Conservation (phyloP, 2,329 filamentous ascomycete species). For the Fusarium verticillioides region DNA sequence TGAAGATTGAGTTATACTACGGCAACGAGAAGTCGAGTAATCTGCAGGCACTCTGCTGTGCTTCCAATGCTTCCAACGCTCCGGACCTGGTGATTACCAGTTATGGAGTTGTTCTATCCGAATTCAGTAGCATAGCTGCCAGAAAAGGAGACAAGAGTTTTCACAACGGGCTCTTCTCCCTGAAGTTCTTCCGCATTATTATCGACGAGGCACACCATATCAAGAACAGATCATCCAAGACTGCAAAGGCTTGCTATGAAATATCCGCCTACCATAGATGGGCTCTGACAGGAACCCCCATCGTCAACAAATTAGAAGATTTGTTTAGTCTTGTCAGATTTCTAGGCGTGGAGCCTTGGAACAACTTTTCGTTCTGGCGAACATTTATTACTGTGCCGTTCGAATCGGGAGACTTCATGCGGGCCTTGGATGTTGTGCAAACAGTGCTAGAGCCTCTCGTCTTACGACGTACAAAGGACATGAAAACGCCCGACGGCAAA, state of each 20-base stretch:
- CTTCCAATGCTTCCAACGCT: slow-evolving; percentile 76
- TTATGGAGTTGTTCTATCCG: slow-evolving; percentile 91
- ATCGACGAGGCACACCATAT: slow-evolving; percentile 96
- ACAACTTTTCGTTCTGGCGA: slow-evolving; percentile 98
- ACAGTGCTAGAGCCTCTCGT: slow-evolving; percentile 97
- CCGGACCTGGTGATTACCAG: slow-evolving; percentile 95
- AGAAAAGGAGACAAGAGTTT: slow-evolving; percentile 72
- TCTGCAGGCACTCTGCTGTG: slow-evolving; percentile 81
- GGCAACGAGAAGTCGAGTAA: slow-evolving; percentile 85
- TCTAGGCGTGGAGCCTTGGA: slow-evolving; percentile 95
- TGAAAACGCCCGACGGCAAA: slow-evolving; percentile 89
- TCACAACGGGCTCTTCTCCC: slow-evolving; percentile 83
- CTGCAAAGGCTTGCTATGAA: slow-evolving; percentile 93
- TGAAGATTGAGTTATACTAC: slow-evolving; percentile 92
- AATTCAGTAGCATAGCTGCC: slow-evolving; percentile 78
- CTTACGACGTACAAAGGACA: slow-evolving; percentile 93
- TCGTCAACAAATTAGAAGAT: slow-evolving; percentile 95
- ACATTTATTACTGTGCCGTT: slow-evolving; percentile 98
- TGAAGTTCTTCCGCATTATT: slow-evolving; percentile 95
- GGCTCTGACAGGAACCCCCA: slow-evolving; percentile 94
- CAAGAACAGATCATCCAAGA: slow-evolving; percentile 91
- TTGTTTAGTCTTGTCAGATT: slow-evolving; percentile 94
- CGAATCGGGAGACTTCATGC: slow-evolving; percentile 92
- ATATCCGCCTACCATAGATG: slow-evolving; percentile 87
- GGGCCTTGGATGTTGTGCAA: slow-evolving; percentile 94